A percentile compares a stretch with the other conserved stretches of the same genome.
Conservation (phyloP, 768 basidiomycete genomes). For the Macrolepiota dolichaula region DNA sequence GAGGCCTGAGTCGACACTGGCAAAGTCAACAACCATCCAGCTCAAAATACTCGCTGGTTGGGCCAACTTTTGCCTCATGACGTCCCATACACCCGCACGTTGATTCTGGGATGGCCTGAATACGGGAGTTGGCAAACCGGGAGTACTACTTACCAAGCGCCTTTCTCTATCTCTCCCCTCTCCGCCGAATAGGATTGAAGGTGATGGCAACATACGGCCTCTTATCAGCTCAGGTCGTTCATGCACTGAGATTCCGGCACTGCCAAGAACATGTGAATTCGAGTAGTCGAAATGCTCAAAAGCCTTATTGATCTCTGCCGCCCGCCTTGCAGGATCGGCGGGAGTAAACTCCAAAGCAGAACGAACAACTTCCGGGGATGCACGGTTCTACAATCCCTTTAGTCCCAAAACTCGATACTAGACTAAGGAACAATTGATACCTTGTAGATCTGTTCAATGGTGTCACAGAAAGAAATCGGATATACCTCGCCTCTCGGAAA, state of each 20-base stretch:
- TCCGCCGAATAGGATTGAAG: conserved; percentile 26
- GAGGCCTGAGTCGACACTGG: conserved; percentile 12
- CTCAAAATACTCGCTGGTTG: conserved; percentile 13
- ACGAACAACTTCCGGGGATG: conserved; percentile 26
- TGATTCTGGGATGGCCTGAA: neutral
- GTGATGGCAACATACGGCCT: conserved; percentile 32
- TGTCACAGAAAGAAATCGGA: conserved; percentile 23
- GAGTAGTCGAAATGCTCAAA: conserved; percentile 32
- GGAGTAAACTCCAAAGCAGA: conserved; percentile 27
- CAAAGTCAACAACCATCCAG: conserved; percentile 26
- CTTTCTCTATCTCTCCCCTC: neutral
- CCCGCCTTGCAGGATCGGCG: conserved; percentile 19
- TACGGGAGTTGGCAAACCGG: neutral
- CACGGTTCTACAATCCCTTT: conserved; percentile 19
- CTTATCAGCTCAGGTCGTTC: conserved; percentile 25
- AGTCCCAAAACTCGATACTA: neutral
- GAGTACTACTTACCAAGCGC: neutral
- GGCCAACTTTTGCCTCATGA: conserved; percentile 24
- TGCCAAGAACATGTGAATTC: conserved; percentile 37
- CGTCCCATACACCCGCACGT: conserved; percentile 27
- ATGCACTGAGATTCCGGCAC: conserved; percentile 34
- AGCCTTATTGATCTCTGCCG: conserved; percentile 21
- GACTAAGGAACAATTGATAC: conserved; percentile 8
- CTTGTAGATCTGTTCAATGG: conserved; percentile 27
- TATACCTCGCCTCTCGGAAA: conserved; percentile 23